Conservation (phyloP, 768 basidiomycete genomes). For the Podaxis carcinomalis region DNA sequence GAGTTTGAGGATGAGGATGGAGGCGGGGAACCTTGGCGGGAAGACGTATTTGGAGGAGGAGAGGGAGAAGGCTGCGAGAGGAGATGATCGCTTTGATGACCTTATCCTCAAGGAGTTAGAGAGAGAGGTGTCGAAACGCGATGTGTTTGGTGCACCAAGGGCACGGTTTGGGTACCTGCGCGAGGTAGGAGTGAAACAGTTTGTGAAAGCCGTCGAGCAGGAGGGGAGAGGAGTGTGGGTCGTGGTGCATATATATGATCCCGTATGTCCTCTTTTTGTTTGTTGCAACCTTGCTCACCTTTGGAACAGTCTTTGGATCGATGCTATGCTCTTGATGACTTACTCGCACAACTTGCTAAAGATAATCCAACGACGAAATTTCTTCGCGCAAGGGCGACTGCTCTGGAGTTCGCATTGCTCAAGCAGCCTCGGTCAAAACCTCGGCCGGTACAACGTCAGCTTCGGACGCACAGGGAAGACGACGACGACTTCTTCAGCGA, state of each 20-base stretch:
- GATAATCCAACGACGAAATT: slow-evolving; percentile 71
- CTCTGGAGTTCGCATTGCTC: slow-evolving; percentile 61
- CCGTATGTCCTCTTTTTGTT: slow-evolving; percentile 42
- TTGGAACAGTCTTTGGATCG: slow-evolving; percentile 62
- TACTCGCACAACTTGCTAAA: slow-evolving; percentile 65
- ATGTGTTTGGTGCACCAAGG: slow-evolving; percentile 43
- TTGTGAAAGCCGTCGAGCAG: slow-evolving; percentile 68
- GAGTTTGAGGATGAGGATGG: slow-evolving; percentile 53
- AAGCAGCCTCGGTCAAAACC: slow-evolving; percentile 15
- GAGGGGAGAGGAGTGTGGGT: slow-evolving; percentile 73
- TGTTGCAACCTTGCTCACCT: neutral
- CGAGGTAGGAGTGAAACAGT: slow-evolving; percentile 74
- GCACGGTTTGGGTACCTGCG: slow-evolving; percentile 74
- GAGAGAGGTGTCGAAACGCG: slow-evolving; percentile 29
- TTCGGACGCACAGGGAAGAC: slow-evolving; percentile 31
- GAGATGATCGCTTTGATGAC: slow-evolving; percentile 43
- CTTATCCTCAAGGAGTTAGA: slow-evolving; percentile 41
- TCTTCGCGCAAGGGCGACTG: slow-evolving; percentile 72
- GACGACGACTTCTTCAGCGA: slow-evolving; percentile 46
- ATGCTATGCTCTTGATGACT: slow-evolving; percentile 68
- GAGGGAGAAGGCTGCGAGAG: slow-evolving; percentile 41
- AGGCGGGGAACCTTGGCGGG: slow-evolving; percentile 59
- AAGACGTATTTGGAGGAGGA: slow-evolving; percentile 80
- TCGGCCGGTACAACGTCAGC: slow-evolving; percentile 13
- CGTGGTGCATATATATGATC: slow-evolving; percentile 81